Conservation (phyloP, 257 asterid genomes). For the Ophiorrhiza pumila region DNA sequence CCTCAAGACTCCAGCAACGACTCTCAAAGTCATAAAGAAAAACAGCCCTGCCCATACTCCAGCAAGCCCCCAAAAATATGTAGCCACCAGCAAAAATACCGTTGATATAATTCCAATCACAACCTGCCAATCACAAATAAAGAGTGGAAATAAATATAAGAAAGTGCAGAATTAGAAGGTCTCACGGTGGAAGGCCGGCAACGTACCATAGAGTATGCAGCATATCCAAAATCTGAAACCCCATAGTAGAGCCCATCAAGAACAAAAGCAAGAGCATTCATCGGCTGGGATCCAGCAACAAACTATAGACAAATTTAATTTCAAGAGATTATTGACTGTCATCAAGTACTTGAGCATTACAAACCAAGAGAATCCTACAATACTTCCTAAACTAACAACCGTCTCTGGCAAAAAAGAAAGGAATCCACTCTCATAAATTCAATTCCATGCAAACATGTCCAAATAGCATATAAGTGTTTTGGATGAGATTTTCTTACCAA, state of each 20-base stretch:
- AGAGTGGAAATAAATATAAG: not conserved
- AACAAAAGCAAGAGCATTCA: conserved; percentile 94
- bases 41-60: conserved; percentile 91
- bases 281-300: conserved; percentile 89
- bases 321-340: not conserved
- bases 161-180: not conserved
- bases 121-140: conserved; percentile 42
- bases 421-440: not conserved
- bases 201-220: conserved; percentile 91
- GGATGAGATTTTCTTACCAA: conserved; percentile 47
- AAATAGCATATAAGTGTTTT: not conserved
- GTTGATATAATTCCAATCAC: conserved; percentile 64
- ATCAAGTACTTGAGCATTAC: not conserved
- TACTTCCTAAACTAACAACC: not conserved
- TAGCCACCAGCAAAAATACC: conserved; percentile 53
- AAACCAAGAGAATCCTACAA: not conserved
- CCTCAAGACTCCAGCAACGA: conserved; percentile 77
- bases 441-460: not conserved
- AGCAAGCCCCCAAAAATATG: conserved; percentile 66
- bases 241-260: conserved; percentile 96
- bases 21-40: conserved; percentile 88
- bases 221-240: conserved; percentile 89
- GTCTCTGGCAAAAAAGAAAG: not conserved
- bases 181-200: not conserved
- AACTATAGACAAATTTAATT: conserved; percentile 38